A percentile compares a stretch with the other conserved stretches of the same genome.
These are phyloP conservation scores for Aspergillus pseudoviridinutans DNA, from an alignment of 2,329 filamentous ascomycete species.

Conservation along the genomic window DNA sequence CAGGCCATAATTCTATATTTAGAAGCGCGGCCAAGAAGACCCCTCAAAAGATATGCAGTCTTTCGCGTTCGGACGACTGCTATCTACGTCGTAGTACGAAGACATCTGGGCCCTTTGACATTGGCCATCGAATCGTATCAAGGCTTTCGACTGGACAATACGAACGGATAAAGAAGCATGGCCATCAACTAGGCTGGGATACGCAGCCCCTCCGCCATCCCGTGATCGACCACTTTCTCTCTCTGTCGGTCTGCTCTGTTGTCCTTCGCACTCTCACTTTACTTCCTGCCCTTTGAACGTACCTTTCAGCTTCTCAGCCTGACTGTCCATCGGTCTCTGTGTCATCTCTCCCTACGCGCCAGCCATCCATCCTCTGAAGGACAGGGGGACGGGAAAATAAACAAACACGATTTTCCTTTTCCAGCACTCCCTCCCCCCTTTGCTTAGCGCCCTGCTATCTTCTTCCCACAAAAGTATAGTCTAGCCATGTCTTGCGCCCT, in stretches of 20 bases:
- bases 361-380: neutral
- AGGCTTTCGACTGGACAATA: neutral
- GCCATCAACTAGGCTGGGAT: neutral
- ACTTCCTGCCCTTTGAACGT: neutral
- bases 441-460: neutral
- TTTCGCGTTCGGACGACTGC: neutral
- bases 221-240: neutral
- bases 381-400: neutral
- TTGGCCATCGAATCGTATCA: neutral
- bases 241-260: neutral
- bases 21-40: neutral
- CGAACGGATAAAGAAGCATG: neutral
- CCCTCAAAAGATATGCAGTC: neutral
- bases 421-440: neutral
- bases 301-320: neutral
- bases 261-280: neutral
- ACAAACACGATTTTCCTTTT: neutral
- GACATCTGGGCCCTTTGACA: neutral
- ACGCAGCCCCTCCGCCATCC: neutral
- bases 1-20: neutral
- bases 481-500: conserved; percentile 13
- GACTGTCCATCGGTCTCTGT: neutral
- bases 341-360: neutral
- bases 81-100: neutral
- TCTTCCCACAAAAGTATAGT: neutral